Evolutionary conservation across 139 green algal species (phyloP), one percentile per base, ranked within the genome.

Genomic region (Nannochloris sp.): DNA sequence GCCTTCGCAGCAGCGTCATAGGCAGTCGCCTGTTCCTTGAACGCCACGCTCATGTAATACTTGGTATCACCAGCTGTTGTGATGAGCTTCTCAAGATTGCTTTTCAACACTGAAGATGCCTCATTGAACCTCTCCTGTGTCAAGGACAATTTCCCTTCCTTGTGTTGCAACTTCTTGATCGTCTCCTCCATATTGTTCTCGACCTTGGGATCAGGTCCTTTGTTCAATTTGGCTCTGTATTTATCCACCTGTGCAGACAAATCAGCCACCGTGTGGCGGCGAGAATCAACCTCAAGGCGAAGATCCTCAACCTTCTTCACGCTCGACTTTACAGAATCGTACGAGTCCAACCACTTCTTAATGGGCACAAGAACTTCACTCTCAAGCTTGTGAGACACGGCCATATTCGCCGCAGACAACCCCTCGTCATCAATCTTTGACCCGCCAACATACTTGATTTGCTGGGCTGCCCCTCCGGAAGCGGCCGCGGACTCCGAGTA

Each of bases 141-240:
- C n/a, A 66, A 27, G 23, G 19, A 40, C 50, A 88, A 75, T 76
- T 92, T 90, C 43, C 81, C 76, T 36, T 84, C 73, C 70, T 88
- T 90, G 73, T 85, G 78, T 49, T 80, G 72, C 62, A 81, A 64
- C 43, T 69, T 72, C 36, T 74, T 72, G 19, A 75, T 60, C 44
- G 69, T 76, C 44, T 79, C 67, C 48, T 88, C 75, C 71, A 88
- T 57, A 53, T 84, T 67, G 18, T 71, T 48, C 53, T 85, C 75
- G 2, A 68, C 68, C 53, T 83, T 85, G 8, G 65, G 25, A 31
- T 63, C 50, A 18, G n/a, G 21, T 11, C 25, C n/a, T 24, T 54
- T 37, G 10, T 43, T 59, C 61, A 74, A 44, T 36, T 60, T 59
- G 8, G 60, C 23, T 16, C 68, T 64, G 51, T 70, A 61, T 8